Conservation (phyloP, 306 rosid species). For the Glycine latifolia region DNA sequence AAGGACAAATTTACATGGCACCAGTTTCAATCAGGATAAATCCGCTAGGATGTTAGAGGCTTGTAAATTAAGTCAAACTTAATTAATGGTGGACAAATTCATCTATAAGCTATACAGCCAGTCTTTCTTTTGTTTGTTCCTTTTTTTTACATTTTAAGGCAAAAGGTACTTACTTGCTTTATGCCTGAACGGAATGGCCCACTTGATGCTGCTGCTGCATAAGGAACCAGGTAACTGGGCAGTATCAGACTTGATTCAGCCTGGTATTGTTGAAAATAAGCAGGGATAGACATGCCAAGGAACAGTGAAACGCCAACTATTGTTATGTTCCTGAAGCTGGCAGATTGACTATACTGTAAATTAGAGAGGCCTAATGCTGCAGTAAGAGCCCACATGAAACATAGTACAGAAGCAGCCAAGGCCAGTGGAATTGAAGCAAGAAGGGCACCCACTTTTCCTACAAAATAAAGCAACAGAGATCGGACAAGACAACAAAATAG, state of each 20-base stretch:
- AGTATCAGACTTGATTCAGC: conserved; percentile 71
- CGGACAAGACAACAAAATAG: neutral
- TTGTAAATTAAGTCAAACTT: conserved; percentile 2
- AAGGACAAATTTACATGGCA: neutral
- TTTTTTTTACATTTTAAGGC: neutral
- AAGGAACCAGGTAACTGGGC: conserved; percentile 87
- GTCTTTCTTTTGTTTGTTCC: neutral
- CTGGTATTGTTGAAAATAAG: conserved; percentile 92
- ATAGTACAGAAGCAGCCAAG: conserved; percentile 85
- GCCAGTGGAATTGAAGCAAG: conserved; percentile 94
- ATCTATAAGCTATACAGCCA: neutral
- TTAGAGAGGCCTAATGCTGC: conserved; percentile 81
- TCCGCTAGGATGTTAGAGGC: neutral
- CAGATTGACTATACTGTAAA: conserved; percentile 74
- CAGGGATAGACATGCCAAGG: conserved; percentile 91
- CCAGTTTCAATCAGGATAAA: conserved; percentile 18
- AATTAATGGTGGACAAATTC: neutral
- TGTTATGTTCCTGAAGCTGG: conserved; percentile 82
- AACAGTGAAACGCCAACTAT: conserved; percentile 87
- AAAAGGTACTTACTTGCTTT: conserved; percentile 61
- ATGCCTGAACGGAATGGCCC: conserved; percentile 80
- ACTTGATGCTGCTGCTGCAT: conserved; percentile 89
- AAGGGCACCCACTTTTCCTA: conserved; percentile 96
- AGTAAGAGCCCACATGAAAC: conserved; percentile 92
- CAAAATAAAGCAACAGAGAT: conserved; percentile 36